Evolutionary conservation across 441 rosid species (phyloP), one percentile per base, ranked within the genome.

Genomic region (Manihot esculenta): DNA sequence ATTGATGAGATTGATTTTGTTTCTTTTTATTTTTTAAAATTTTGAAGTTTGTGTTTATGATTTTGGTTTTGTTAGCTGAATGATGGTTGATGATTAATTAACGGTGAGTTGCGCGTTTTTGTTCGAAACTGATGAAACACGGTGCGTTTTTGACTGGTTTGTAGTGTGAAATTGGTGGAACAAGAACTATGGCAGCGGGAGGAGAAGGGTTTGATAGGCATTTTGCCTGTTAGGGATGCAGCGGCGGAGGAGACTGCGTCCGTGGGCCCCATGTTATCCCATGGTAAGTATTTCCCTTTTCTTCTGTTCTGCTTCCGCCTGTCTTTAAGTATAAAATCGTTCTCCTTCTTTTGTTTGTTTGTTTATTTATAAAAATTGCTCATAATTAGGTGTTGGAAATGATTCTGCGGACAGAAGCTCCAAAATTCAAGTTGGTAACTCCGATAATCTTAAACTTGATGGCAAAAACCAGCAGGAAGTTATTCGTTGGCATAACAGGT

Each of bases 121-220:
- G 48, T 14, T 35, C 15, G 10, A 27, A n/a, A 30, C 8, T 38
- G 53, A 9, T 62, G 41, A 42, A 26, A 17, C 53, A 49, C 48
- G 1, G 33, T 60, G 33, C 30, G 70, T 75, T 80, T 65, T 18
- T 64, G 3, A 13, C 30, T 80, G 76, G 45, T 50, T 62, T 51
- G 3, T 45, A 95, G 99, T 75, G 99, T 95, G 73, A 88, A 93
- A 81, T 80, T 92, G 82, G 99, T 95, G 84, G 99, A 91, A 86
- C 99, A 95, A 83, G 99, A 95, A 77, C 84, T 95, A 51, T 95
- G 99, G 99, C 99, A 95, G 85, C 84, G 94, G 64, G 99, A 93
- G 75, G 97, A 93, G 84, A 95, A 89, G 68, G 99, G 99, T 24
- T 73, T 95, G 77, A 89, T 95, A 38, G 98, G 99, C 49, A 88